phyloP scores from a whole-genome alignment of 2,329 filamentous ascomycete genomes.

The Curvularia hawaiiensis region DNA sequence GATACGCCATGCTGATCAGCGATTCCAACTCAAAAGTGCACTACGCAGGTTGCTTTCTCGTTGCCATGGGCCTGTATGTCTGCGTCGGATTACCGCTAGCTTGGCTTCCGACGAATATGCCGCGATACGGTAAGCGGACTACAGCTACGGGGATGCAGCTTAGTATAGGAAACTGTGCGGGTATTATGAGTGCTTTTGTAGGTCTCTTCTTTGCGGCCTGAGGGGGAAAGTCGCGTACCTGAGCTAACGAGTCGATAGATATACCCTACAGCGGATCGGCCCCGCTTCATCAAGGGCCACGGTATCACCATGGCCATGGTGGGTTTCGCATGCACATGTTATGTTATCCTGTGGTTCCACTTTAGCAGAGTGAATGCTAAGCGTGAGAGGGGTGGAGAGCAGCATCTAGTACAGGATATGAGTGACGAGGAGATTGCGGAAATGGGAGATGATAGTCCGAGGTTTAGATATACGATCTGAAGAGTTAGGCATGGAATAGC shows the following conservation, averaged over 20 bases:
- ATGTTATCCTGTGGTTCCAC: conserved; percentile 47
- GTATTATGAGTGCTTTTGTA: conserved; percentile 76
- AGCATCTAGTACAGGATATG: conserved; percentile 48
- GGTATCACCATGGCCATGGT: conserved; percentile 59
- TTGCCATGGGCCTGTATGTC: conserved; percentile 74
- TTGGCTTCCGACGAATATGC: conserved; percentile 70
- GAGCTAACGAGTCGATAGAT: conserved; percentile 41
- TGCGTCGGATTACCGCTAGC: conserved; percentile 61
- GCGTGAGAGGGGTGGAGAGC: conserved; percentile 48
- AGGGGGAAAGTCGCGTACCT: neutral
- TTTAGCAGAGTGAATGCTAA: conserved; percentile 46
- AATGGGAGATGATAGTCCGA: conserved; percentile 53
- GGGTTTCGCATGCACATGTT: conserved; percentile 46
- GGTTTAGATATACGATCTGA: conserved; percentile 49
- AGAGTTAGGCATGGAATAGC: neutral
- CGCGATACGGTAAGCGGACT: conserved; percentile 76
- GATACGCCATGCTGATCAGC: conserved; percentile 71
- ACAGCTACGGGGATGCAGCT: conserved; percentile 74
- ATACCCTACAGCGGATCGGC: conserved; percentile 52
- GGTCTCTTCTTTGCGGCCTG: conserved; percentile 23
- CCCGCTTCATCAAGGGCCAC: conserved; percentile 58
- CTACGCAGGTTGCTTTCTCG: conserved; percentile 78
- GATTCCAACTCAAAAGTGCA: conserved; percentile 65
- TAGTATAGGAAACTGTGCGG: conserved; percentile 71
- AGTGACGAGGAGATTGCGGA: conserved; percentile 51